phyloP scores from a whole-genome alignment of 2,329 filamentous ascomycete genomes.

The Ustilaginoidea virens region DNA sequence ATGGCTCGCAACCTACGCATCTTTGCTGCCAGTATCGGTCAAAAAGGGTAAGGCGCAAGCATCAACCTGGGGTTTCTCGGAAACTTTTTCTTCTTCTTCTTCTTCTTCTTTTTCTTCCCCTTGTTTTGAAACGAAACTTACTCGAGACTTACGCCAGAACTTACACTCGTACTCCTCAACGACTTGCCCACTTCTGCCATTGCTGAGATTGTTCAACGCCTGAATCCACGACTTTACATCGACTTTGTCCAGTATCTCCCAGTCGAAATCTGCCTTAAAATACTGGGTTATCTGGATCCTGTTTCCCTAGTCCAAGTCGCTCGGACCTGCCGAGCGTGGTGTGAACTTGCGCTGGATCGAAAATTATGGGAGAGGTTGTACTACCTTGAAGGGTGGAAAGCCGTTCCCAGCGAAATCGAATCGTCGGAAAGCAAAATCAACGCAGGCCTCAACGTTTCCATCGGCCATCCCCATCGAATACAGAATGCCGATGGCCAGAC shows the following conservation, averaged over 20 bases:
- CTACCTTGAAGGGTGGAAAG: slow-evolving; percentile 71
- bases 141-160: slow-evolving; percentile 35
- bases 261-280: slow-evolving; percentile 77
- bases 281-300: slow-evolving; percentile 75
- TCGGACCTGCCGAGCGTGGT: slow-evolving; percentile 68
- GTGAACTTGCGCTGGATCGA: slow-evolving; percentile 63
- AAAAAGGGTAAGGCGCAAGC: slow-evolving; percentile 18
- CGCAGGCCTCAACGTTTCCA: slow-evolving; percentile 21
- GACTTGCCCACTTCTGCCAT: slow-evolving; percentile 69
- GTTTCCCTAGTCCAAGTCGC: slow-evolving; percentile 67
- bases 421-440: slow-evolving; percentile 48
- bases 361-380: slow-evolving; percentile 80
- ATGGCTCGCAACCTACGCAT: slow-evolving; percentile 34
- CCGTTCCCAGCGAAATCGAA: slow-evolving; percentile 48
- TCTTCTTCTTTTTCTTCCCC: no score
- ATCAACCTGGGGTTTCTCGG: slow-evolving; percentile 12
- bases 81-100: no score
- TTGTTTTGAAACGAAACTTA: no score
- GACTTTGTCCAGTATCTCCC: slow-evolving; percentile 80
- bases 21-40: slow-evolving; percentile 30
- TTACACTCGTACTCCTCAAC: slow-evolving; percentile 64
- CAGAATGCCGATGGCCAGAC: slow-evolving; percentile 34
- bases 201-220: slow-evolving; percentile 61
- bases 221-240: slow-evolving; percentile 78
- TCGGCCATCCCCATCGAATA: slow-evolving; percentile 25